Evolutionary conservation across 179 eudicot genomes (phyloP).

Genomic region (Kewa caespitosa): DNA sequence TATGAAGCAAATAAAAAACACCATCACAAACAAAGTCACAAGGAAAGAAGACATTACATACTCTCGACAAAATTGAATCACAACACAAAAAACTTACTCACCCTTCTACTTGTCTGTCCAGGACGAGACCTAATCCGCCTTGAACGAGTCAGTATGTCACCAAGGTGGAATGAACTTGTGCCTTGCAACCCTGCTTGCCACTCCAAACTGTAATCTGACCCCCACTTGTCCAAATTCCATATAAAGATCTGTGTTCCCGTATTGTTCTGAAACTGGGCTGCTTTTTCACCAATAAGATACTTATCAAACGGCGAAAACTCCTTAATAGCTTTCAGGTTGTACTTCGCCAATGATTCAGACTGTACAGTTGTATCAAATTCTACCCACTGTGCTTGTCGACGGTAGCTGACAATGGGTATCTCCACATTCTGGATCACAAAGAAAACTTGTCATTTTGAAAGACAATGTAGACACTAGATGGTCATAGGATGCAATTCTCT

Average conservation of each 20-base stretch:
- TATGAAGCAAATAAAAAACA: no score
- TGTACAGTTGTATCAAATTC: constrained; percentile 57
- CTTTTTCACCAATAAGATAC: constrained; percentile 76
- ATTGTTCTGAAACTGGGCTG: constrained; percentile 41
- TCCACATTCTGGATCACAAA: constrained; percentile 54
- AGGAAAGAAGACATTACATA: no score
- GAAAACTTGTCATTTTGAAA: background rate
- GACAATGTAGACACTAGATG: background rate
- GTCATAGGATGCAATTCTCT: background rate
- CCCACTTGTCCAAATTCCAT: constrained; percentile 84
- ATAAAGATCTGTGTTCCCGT: constrained; percentile 80
- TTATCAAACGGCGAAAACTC: constrained; percentile 72
- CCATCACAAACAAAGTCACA: no score
- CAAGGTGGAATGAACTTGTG: constrained; percentile 54
- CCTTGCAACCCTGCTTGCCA: constrained; percentile 51
- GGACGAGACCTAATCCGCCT: constrained; percentile 70
- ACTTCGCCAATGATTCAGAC: constrained; percentile 45
- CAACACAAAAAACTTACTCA: constrained; percentile 9
- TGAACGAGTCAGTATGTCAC: constrained; percentile 66
- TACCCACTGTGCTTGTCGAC: constrained; percentile 50
- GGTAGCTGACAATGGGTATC: constrained; percentile 70
- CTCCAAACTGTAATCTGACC: constrained; percentile 54
- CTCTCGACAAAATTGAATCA: background rate
- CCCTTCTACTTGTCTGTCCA: constrained; percentile 64
- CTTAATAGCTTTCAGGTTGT: constrained; percentile 56